Conservation (phyloP, 768 basidiomycete species). For the Tulasnella sp. region DNA sequence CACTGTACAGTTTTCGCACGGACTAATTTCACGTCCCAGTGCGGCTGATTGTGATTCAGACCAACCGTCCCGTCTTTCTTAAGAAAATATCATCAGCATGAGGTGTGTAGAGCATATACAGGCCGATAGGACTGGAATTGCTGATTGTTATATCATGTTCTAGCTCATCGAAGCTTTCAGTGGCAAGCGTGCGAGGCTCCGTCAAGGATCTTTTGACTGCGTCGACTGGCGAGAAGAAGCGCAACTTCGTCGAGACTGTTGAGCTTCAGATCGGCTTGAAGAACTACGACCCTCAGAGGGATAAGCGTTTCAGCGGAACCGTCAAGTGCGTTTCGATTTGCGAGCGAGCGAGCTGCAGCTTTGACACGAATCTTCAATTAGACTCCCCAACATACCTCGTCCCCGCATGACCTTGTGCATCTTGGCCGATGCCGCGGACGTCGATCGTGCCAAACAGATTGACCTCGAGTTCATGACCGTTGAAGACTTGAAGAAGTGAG, state of each 20-base stretch:
- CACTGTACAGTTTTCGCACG: background rate
- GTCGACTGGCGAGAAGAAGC: conserved; percentile 76
- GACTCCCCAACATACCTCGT: conserved; percentile 92
- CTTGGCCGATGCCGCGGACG: conserved; percentile 97
- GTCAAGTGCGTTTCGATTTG: conserved; percentile 56
- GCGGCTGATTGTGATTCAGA: background rate
- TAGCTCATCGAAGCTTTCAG: conserved; percentile 65
- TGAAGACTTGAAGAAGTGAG: conserved; percentile 97
- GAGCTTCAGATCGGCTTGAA: conserved; percentile 95
- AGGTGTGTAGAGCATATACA: background rate
- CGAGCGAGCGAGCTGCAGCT: background rate
- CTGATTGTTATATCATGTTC: background rate
- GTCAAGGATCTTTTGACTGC: conserved; percentile 82
- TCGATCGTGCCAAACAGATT: conserved; percentile 96
- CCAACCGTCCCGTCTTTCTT: background rate
- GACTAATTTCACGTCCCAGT: background rate
- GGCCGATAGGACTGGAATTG: background rate
- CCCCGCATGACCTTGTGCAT: conserved; percentile 99
- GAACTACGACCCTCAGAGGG: conserved; percentile 99
- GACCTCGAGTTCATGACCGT: conserved; percentile 99
- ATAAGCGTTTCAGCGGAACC: conserved; percentile 99
- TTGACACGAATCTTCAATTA: conserved; percentile 26
- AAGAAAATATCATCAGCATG: background rate
- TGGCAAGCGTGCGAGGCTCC: conserved; percentile 99
- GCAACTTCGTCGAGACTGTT: conserved; percentile 91